Evolutionary conservation across 2,329 filamentous ascomycete species (phyloP), one percentile per base, ranked within the genome.

Genomic region (Fusarium coicis): DNA sequence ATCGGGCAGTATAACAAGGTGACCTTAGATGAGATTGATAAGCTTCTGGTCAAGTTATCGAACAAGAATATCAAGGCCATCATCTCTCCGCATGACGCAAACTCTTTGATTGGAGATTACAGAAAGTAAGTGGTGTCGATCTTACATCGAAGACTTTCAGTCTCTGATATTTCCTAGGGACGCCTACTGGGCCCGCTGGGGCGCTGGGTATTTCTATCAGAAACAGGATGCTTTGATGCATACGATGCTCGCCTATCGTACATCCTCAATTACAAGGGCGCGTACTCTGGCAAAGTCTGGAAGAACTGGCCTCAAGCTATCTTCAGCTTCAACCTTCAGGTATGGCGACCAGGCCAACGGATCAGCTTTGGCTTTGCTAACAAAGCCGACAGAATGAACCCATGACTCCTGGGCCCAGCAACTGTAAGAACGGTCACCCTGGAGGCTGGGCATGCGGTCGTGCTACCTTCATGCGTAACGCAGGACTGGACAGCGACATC

Each of bases 341-440:
- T 36, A 34, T 0, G 7, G 11, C 7, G 5, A 1, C 2, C 5
- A 15, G 10, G 5, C 1, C 8, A 14, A 7, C 47, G 0, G 3
- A 10, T 19, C 4, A 14, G 3, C 2, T 23, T 39, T 7, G 6
- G 21, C 6, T 1, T 7, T 1, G 2, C n/a, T 56, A 9, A 56
- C 12, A 9, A 9, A 21, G 3, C 8, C 26, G 21, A 9, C 4
- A 56, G 53, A 56, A 56, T 14, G 53, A 56, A 16, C 39, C 53
- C 3, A 56, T 56, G 39, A 56, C 53, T 15, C 39, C 39, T 26
- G 21, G n/a, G 0, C 39, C n/a, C 1, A 56, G 53, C 11, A 32
- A 44, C 12, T 56, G 39, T 4, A 23, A 34, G 30, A 56, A 56
- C 7, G 53, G 39, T 0, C 39, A 56, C 0, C 53, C 37, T 3